These are phyloP conservation scores for Whalleya microplaca DNA, from an alignment of 2,329 filamentous ascomycete species.

Conservation along the genomic window DNA sequence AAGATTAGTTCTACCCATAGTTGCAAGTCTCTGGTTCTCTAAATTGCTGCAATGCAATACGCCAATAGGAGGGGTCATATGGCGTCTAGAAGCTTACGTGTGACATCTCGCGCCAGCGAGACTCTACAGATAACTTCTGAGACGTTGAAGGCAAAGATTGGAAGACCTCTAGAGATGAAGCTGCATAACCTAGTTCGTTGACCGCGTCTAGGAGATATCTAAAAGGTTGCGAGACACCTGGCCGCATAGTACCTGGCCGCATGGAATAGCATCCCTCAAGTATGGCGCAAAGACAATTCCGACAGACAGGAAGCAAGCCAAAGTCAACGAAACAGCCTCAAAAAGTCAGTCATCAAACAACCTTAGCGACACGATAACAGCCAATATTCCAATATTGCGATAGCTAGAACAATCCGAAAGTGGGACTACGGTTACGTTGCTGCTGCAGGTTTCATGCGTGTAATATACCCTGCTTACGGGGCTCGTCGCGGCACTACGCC, in stretches of 20 bases:
- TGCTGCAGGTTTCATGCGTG: constrained; percentile 12
- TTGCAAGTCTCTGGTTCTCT: background rate
- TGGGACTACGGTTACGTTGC: constrained; percentile 1
- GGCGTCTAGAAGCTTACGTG: no score
- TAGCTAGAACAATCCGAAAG: constrained; percentile 4
- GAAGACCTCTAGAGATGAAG: background rate
- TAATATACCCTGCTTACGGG: constrained; percentile 3
- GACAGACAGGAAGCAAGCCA: background rate
- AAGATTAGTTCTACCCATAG: background rate
- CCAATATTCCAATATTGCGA: constrained; percentile 4
- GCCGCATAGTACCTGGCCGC: background rate
- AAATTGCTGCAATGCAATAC: no score
- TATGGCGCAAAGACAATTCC: background rate
- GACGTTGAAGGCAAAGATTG: background rate
- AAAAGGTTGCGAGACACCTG: background rate
- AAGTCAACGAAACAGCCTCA: background rate
- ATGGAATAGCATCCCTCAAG: background rate
- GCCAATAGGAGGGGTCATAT: no score
- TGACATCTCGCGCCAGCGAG: background rate
- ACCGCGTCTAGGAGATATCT: background rate
- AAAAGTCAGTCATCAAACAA: background rate
- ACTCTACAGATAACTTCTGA: background rate
- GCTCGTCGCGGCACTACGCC: constrained; percentile 4
- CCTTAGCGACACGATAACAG: background rate
- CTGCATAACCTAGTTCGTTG: background rate